A percentile compares a stretch with the other conserved stretches of the same genome.
Evolutionary conservation across 805 yeast species (phyloP).

Genomic region (Sugiyamaella americana): DNA sequence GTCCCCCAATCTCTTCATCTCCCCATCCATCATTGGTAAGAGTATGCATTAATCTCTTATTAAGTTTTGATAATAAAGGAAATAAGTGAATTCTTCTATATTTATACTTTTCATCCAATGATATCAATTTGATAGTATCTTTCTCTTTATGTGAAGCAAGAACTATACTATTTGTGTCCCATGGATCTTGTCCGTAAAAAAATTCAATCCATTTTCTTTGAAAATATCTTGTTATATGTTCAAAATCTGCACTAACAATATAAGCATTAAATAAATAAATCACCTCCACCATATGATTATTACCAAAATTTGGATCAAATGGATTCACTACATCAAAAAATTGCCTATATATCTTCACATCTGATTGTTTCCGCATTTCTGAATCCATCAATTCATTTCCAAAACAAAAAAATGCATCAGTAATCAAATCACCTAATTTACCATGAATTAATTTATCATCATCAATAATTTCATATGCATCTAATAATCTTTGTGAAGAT

Average conservation of each 20-base stretch:
- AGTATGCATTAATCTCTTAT: background rate
- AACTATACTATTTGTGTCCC: constrained; percentile 20
- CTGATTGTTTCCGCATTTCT: constrained; percentile 7
- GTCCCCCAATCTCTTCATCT: no score
- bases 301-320: constrained; percentile 22
- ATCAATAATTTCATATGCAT: background rate
- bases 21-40: background rate
- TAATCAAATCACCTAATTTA: constrained; percentile 17
- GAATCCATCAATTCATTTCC: constrained; percentile 17
- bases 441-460: background rate
- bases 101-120: background rate
- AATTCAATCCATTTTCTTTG: constrained; percentile 27
- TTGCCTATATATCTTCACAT: constrained; percentile 24
- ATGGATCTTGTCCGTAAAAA: constrained; percentile 26
- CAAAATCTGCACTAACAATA: constrained; percentile 15
- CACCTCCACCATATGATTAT: constrained; percentile 33
- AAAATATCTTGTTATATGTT: constrained; percentile 17
- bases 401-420: constrained; percentile 16
- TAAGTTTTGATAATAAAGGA: background rate
- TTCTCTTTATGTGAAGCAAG: background rate
- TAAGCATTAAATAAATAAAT: constrained; percentile 28
- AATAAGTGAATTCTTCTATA: constrained; percentile 7
- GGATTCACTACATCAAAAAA: constrained; percentile 31
- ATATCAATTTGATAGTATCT: constrained; percentile 5
- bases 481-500: constrained; percentile 9